Percentiles rank a stretch among this genome's conserved stretches.
phyloP scores from a whole-genome alignment of 495 filamentous ascomycete genomes.

The Penicillium desertorum region DNA sequence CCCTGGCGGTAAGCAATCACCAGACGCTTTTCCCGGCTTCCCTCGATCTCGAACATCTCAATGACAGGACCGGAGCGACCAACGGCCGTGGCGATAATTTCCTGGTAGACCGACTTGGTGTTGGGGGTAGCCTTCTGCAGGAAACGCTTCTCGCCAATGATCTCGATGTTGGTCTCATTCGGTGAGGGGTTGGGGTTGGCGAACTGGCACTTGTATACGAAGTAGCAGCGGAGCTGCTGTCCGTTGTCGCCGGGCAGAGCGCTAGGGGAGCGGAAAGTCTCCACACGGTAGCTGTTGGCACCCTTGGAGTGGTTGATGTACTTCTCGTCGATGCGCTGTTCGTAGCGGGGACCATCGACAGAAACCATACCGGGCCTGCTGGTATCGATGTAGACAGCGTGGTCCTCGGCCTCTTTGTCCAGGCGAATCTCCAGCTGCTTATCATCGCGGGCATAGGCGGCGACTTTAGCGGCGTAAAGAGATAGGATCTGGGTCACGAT shows the following conservation, averaged over 20 bases:
- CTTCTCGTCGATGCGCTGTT: conserved; percentile 91
- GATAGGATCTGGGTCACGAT: conserved; percentile 94
- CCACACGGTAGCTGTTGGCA: conserved; percentile 78
- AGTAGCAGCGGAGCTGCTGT: conserved; percentile 91
- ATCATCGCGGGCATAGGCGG: conserved; percentile 90
- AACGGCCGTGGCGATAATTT: conserved; percentile 84
- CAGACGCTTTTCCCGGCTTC: conserved; percentile 82
- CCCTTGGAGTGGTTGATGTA: conserved; percentile 75
- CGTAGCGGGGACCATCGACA: conserved; percentile 78
- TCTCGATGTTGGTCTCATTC: conserved; percentile 82
- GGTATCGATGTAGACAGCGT: conserved; percentile 98
- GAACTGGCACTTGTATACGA: conserved; percentile 95
- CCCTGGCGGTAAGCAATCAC: conserved; percentile 92
- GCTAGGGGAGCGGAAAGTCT: conserved; percentile 86
- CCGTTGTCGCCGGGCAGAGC: conserved; percentile 69
- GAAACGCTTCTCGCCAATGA: conserved; percentile 92
- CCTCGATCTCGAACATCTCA: conserved; percentile 94
- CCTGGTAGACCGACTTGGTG: conserved; percentile 91
- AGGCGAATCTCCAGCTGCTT: conserved; percentile 89
- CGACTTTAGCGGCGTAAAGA: conserved; percentile 95
- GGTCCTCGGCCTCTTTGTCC: conserved; percentile 92
- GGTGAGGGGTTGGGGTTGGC: conserved; percentile 67
- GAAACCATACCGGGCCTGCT: conserved; percentile 80
- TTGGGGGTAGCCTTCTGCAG: conserved; percentile 93
- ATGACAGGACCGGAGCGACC: conserved; percentile 87